These are phyloP conservation scores for Keithomyces neogunnii DNA, from an alignment of 2,329 filamentous ascomycete genomes.

Conservation along the genomic window DNA sequence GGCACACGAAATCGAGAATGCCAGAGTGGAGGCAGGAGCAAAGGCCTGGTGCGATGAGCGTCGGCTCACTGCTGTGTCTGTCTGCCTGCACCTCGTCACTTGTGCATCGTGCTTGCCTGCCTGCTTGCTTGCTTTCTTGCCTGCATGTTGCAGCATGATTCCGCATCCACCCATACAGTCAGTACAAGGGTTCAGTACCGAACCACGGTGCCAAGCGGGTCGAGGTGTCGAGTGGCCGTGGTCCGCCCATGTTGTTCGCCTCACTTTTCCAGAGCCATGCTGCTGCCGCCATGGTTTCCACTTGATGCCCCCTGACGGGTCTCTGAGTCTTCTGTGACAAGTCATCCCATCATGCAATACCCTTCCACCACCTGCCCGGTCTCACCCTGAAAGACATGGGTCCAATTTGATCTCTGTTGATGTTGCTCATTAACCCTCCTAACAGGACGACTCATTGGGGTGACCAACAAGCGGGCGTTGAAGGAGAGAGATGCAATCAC, in stretches of 20 bases:
- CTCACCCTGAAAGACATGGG: background rate
- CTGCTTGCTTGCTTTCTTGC: too few species aligned
- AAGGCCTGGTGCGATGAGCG: background rate
- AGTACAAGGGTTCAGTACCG: too few species aligned
- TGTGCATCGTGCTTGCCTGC: background rate
- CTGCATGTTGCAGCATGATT: too few species aligned
- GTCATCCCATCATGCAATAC: background rate
- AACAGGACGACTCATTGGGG: too few species aligned
- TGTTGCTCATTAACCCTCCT: too few species aligned
- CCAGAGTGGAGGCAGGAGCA: background rate
- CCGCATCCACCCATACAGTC: too few species aligned
- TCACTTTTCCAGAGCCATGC: conserved; percentile 1
- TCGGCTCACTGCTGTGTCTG: background rate
- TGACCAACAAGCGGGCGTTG: too few species aligned
- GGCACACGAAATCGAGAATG: background rate
- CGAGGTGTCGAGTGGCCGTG: background rate
- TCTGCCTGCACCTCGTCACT: background rate
- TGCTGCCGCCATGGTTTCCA: background rate
- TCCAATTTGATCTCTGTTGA: background rate
- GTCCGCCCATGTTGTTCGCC: conserved; percentile 2
- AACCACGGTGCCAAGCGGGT: too few species aligned
- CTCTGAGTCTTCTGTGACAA: background rate
- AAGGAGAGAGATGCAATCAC: too few species aligned
- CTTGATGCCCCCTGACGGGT: background rate
- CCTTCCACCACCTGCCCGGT: too few species aligned